A percentile compares a stretch with the other conserved stretches of the same genome.
phyloP scores from a whole-genome alignment of 352 stramenopile genomes.

The Globisporangium radiosum region DNA sequence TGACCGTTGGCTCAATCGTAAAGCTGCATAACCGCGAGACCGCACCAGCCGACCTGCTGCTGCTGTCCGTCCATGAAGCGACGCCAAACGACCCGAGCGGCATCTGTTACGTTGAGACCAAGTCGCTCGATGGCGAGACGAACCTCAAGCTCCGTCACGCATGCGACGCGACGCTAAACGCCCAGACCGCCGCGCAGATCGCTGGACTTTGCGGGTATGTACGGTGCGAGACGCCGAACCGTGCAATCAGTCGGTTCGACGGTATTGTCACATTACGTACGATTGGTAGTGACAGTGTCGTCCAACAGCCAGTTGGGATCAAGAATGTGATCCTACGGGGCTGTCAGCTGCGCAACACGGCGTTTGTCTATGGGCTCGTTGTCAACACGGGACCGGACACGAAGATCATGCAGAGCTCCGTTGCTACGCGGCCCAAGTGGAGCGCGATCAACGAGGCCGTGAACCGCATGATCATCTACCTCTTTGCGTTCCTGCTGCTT shows the following conservation, averaged over 20 bases:
- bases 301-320: conserved; percentile 52
- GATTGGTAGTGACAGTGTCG: neutral
- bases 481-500: conserved; percentile 46
- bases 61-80: conserved; percentile 70
- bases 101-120: conserved; percentile 91
- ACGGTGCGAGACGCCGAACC: conserved; percentile 74
- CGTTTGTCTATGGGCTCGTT: conserved; percentile 85
- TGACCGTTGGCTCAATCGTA: conserved; percentile 82
- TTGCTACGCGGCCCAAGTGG: conserved; percentile 58
- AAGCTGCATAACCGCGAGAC: conserved; percentile 75
- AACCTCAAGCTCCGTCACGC: conserved; percentile 90
- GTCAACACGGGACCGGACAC: conserved; percentile 84
- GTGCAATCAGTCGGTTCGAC: conserved; percentile 72
- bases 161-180: conserved; percentile 70
- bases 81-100: conserved; percentile 28
- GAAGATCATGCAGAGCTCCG: conserved; percentile 81
- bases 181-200: conserved; percentile 66
- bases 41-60: conserved; percentile 77
- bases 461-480: conserved; percentile 76
- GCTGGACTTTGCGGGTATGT: conserved; percentile 53
- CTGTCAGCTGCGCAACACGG: conserved; percentile 83
- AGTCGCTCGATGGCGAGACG: conserved; percentile 91
- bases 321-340: conserved; percentile 87
- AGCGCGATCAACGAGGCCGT: conserved; percentile 78
- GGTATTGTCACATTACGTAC: conserved; percentile 37